Evolutionary conservation across 2,329 filamentous ascomycete genomes (phyloP).

Genomic region (Zasmidium cellare): DNA sequence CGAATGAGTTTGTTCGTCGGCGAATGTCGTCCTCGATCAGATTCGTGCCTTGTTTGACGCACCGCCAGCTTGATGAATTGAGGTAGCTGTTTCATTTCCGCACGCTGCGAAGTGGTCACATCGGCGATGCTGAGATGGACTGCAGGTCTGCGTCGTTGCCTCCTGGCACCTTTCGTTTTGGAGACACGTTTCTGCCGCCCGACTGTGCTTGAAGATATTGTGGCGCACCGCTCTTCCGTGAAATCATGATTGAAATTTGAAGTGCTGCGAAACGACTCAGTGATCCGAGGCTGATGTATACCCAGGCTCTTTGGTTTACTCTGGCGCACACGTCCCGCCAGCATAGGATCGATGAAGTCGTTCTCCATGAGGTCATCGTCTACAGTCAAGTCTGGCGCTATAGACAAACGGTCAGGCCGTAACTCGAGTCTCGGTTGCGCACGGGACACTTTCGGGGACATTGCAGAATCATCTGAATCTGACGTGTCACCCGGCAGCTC

Average conservation of each 20-base stretch:
- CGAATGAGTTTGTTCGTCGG: slow-evolving; percentile 54
- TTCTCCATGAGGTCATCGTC: slow-evolving; percentile 46
- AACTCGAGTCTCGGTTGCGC: slow-evolving; percentile 16
- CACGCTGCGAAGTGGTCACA: slow-evolving; percentile 35
- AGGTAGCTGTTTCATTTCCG: slow-evolving; percentile 35
- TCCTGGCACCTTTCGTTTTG: not conserved
- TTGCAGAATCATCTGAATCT: slow-evolving; percentile 16
- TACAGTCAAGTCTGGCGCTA: slow-evolving; percentile 11
- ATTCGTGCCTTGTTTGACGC: slow-evolving; percentile 50
- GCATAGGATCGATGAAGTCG: slow-evolving; percentile 46
- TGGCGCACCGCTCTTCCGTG: slow-evolving; percentile 22
- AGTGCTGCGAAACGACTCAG: slow-evolving; percentile 31
- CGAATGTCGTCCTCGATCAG: slow-evolving; percentile 52
- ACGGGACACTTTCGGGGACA: not conserved
- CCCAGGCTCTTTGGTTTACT: slow-evolving; percentile 19
- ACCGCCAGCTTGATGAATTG: slow-evolving; percentile 58
- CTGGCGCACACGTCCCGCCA: slow-evolving; percentile 22
- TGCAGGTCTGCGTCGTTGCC: slow-evolving; percentile 11
- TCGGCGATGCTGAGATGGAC: slow-evolving; percentile 55
- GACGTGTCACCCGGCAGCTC: not conserved
- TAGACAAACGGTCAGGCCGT: slow-evolving; percentile 5
- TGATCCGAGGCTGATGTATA: slow-evolving; percentile 41
- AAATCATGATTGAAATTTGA: slow-evolving; percentile 7
- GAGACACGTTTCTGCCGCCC: not conserved
- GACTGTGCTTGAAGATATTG: slow-evolving; percentile 3